Conservation (phyloP, 202 grass and related monocot genomes). For the Carex sylvatica region DNA sequence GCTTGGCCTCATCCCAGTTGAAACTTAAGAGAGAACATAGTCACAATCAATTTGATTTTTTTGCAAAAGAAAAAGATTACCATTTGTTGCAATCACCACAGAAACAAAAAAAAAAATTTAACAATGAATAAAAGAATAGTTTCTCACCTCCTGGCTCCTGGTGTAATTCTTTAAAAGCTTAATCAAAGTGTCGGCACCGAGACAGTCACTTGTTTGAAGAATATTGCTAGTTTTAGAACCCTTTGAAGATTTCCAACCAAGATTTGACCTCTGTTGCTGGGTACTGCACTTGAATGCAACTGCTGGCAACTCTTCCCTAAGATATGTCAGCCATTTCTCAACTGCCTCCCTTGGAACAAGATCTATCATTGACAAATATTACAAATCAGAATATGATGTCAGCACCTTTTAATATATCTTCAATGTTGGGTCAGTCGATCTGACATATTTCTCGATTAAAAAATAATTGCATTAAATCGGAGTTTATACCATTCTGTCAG, state of each 20-base stretch:
- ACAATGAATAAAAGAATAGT: background rate
- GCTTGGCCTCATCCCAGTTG: background rate
- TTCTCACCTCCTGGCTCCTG: constrained; percentile 83
- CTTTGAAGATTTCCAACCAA: constrained; percentile 95
- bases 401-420: background rate
- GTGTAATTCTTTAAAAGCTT: constrained; percentile 97
- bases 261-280: constrained; percentile 86
- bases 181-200: constrained; percentile 90
- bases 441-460: background rate
- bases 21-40: constrained; percentile 4
- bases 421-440: background rate
- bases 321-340: constrained; percentile 88
- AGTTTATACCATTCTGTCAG: background rate
- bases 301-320: constrained; percentile 84
- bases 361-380: constrained; percentile 41
- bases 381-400: background rate
- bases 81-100: background rate
- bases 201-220: constrained; percentile 88
- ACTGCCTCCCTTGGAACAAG: constrained; percentile 78
- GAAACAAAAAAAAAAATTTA: background rate
- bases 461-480: background rate
- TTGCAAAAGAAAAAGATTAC: background rate
- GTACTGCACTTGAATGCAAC: constrained; percentile 98
- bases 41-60: background rate
- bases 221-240: constrained; percentile 50